Percentiles rank a stretch among this genome's conserved stretches.
These are phyloP conservation scores for Heliophila coronopifolia DNA, from an alignment of 441 rosid genomes.

Conservation along the genomic window DNA sequence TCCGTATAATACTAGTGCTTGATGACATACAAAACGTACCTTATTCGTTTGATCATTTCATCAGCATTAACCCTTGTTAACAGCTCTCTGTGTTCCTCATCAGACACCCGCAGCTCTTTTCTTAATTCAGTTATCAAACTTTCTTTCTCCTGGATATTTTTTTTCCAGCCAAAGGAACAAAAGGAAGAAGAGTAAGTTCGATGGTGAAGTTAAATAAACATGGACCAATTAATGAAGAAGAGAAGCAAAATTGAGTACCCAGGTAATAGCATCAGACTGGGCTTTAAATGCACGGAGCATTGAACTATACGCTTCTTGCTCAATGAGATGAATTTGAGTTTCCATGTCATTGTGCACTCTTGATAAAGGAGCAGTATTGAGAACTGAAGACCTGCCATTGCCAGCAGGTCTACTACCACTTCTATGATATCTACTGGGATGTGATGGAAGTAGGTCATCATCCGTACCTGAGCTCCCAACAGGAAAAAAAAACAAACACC, in stretches of 20 bases:
- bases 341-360: conserved; percentile 85
- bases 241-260: conserved; percentile 49
- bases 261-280: conserved; percentile 93
- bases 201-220: conserved; percentile 14
- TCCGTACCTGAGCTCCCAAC: conserved; percentile 71
- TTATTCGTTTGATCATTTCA: conserved; percentile 75
- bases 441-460: conserved; percentile 95
- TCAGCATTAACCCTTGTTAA: conserved; percentile 82
- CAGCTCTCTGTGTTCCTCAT: conserved; percentile 92
- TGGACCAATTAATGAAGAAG: conserved; percentile 4
- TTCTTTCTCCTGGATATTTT: conserved; percentile 70
- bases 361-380: conserved; percentile 54
- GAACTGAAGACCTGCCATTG: conserved; percentile 71
- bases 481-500: conserved; percentile 12
- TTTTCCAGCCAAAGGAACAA: neutral
- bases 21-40: conserved; percentile 44
- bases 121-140: conserved; percentile 92
- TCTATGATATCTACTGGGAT: conserved; percentile 82
- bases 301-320: conserved; percentile 89
- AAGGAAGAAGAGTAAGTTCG: conserved; percentile 1
- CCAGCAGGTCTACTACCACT: conserved; percentile 61
- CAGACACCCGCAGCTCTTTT: conserved; percentile 93
- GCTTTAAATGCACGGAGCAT: conserved; percentile 96
- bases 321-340: conserved; percentile 87
- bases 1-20: conserved; percentile 1